phyloP scores from a whole-genome alignment of 2,329 filamentous ascomycete species.

The Trichoderma cornu-damae region DNA sequence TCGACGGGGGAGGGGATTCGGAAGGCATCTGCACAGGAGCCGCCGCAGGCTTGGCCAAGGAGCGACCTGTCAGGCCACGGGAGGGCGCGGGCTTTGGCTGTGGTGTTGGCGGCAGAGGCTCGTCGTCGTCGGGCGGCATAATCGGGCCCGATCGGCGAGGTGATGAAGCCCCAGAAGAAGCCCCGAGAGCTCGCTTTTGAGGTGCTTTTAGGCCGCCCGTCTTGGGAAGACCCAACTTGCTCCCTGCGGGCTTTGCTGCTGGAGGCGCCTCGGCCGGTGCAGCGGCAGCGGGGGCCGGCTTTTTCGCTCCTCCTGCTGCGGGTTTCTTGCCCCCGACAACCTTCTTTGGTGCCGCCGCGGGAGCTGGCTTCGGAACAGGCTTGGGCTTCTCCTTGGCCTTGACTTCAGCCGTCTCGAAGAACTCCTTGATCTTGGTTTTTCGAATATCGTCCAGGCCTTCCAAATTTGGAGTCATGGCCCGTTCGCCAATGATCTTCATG shows the following conservation, averaged over 20 bases:
- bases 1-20: slow-evolving; percentile 54
- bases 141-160: slow-evolving; percentile 47
- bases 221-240: slow-evolving; percentile 54
- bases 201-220: slow-evolving; percentile 55
- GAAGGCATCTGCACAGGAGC: slow-evolving; percentile 47
- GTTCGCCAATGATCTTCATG: slow-evolving; percentile 98
- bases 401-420: slow-evolving; percentile 58
- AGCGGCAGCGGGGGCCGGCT: slow-evolving; percentile 37
- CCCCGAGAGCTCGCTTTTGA: slow-evolving; percentile 49
- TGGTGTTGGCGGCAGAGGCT: slow-evolving; percentile 53
- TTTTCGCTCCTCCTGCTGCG: slow-evolving; percentile 31
- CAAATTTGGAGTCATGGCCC: slow-evolving; percentile 87
- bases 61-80: slow-evolving; percentile 79
- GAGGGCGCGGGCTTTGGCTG: slow-evolving; percentile 58
- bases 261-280: slow-evolving; percentile 52
- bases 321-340: slow-evolving; percentile 43
- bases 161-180: slow-evolving; percentile 48
- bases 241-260: slow-evolving; percentile 45
- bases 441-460: slow-evolving; percentile 93
- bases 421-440: slow-evolving; percentile 94
- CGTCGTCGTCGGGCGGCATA: slow-evolving; percentile 54
- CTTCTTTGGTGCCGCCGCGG: slow-evolving; percentile 44
- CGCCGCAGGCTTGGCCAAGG: slow-evolving; percentile 68
- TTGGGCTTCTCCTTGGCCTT: slow-evolving; percentile 69
- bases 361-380: slow-evolving; percentile 56